Evolutionary conservation across 495 filamentous ascomycete species (phyloP).

Genomic region (Barbatosphaeria neglecta): DNA sequence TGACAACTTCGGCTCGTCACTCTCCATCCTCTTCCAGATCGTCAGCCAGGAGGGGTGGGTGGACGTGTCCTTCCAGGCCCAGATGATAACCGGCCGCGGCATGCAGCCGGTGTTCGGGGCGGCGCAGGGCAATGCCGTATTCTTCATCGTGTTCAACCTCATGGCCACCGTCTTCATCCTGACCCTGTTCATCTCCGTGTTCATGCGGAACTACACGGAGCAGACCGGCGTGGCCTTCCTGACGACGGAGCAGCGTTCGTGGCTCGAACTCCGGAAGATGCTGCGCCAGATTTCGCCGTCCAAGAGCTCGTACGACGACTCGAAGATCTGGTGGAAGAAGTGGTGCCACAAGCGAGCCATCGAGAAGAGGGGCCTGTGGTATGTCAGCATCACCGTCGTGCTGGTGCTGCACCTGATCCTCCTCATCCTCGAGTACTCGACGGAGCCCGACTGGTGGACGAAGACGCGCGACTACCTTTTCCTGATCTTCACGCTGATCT

Average conservation of each 20-base stretch:
- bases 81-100: slow-evolving; percentile 67
- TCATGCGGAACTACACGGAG: slow-evolving; percentile 99
- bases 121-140: slow-evolving; percentile 75
- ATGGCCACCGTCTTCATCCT: slow-evolving; percentile 94
- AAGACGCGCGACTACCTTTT: slow-evolving; percentile 63
- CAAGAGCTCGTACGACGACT: slow-evolving; percentile 67
- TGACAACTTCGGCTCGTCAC: slow-evolving; percentile 80
- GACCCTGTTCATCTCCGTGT: slow-evolving; percentile 96
- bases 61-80: slow-evolving; percentile 73
- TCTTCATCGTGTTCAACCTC: slow-evolving; percentile 95
- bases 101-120: slow-evolving; percentile 55
- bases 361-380: slow-evolving; percentile 91
- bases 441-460: slow-evolving; percentile 56
- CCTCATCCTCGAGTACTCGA: slow-evolving; percentile 76
- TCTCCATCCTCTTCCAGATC: slow-evolving; percentile 97
- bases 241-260: slow-evolving; percentile 92
- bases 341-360: slow-evolving; percentile 94
- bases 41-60: slow-evolving; percentile 98
- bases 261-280: slow-evolving; percentile 90
- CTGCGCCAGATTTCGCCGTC: slow-evolving; percentile 89
- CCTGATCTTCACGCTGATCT: slow-evolving; percentile 72
- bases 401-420: slow-evolving; percentile 75
- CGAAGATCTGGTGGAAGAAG: slow-evolving; percentile 63
- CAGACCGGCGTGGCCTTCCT: slow-evolving; percentile 95
- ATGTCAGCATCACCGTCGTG: slow-evolving; percentile 62